Conservation (phyloP, 768 basidiomycete genomes). For the Tylopilus sp. region DNA sequence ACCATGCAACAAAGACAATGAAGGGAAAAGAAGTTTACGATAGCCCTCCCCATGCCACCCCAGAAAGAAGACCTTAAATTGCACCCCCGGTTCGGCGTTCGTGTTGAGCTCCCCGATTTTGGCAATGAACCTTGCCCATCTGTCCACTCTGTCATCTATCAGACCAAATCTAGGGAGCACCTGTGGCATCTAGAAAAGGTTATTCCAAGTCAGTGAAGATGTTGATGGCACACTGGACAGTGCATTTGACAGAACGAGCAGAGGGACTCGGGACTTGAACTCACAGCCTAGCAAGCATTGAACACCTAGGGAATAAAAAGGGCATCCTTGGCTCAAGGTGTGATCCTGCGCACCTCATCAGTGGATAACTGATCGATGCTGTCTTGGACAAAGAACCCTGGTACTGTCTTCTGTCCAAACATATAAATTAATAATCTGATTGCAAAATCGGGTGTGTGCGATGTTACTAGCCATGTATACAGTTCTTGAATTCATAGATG, state of each 20-base stretch:
- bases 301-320: too few species aligned
- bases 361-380: background rate
- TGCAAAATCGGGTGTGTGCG: too few species aligned
- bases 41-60: conserved; percentile 69
- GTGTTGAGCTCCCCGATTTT: conserved; percentile 40
- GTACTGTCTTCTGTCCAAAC: background rate
- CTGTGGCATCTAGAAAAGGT: background rate
- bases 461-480: background rate
- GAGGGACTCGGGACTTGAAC: background rate
- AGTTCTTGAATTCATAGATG: too few species aligned
- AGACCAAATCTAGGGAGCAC: conserved; percentile 22
- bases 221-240: too few species aligned
- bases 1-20: too few species aligned
- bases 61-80: conserved; percentile 57
- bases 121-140: conserved; percentile 46
- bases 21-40: conserved; percentile 12
- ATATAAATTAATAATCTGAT: background rate
- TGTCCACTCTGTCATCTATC: conserved; percentile 42
- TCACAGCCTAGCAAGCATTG: background rate
- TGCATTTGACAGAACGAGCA: too few species aligned
- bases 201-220: background rate
- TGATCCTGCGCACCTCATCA: background rate
- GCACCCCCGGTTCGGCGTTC: conserved; percentile 8
- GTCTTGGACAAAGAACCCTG: conserved; percentile 2
- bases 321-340: background rate